Evolutionary conservation across 2,329 filamentous ascomycete genomes (phyloP), one percentile per base, ranked within the genome.

Genomic region (Sclerotinia subarctica): DNA sequence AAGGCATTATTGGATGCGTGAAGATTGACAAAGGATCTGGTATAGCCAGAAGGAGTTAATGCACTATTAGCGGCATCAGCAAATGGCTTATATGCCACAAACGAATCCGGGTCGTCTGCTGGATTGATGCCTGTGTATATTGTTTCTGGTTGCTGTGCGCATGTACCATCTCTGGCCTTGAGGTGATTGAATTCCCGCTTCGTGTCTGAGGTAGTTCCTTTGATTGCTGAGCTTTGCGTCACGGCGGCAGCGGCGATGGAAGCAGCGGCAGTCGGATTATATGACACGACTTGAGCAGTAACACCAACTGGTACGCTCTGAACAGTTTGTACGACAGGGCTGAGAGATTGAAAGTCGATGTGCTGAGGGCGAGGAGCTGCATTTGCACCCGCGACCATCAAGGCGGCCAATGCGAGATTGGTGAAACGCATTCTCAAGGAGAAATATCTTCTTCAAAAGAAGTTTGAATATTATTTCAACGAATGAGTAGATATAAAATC

Each of bases 31-130:
- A 78, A 80, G 5, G 74, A 76, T 32, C 60, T 56, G 11, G 64
- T 69, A 67, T 79, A 79, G 3, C 76, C 76, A 62, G 69, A 49
- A 2, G 78, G 78, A 1, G 74, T 73, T 8, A 70, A 57, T 13
- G 78, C 78, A 57, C 53, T 67, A 7, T 26, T 66, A 1, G 78
- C 76, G 2, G 67, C 64, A 6, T 46, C 56, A 26, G 72, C 65
- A 56, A 78, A 76, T 10, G 63, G 66, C 3, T 67, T 5, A 58
- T 72, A 71, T 8, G 66, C 70, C 3, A 75, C 58, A 71, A 81
- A 81, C 11, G 72, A 74, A 29, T 65, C 69, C 8, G 72, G 71
- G 7, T 77, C 78, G 69, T 81, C 79, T 76, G 77, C 19, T 38
- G 59, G 59, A 7, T 38, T 49, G 13, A 46, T 11, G 21, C 59